Evolutionary conservation across 495 filamentous ascomycete genomes (phyloP), one percentile per base, ranked within the genome.

Genomic region (Jackrogersella multiformis): DNA sequence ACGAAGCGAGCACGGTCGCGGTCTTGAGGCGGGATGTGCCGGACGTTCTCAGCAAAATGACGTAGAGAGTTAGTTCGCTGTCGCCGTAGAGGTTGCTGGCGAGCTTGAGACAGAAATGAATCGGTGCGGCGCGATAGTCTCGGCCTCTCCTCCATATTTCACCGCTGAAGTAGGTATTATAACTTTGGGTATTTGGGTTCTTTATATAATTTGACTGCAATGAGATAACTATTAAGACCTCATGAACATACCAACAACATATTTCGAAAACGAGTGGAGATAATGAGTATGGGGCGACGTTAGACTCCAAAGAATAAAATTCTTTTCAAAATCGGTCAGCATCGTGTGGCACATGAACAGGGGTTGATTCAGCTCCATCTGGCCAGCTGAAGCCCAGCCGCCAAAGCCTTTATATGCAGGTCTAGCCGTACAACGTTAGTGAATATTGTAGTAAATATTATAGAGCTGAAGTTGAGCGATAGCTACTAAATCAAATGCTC

Each of bases 1-100:
- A 68, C 52, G 30, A 61, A 61, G 28, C 46, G 44, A 7, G 48
- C 52, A n/a, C 36, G 51, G 20, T 39, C 52, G n/a, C 52, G 52
- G 15, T 30, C 52, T n/a, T 44, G 56, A 28, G 44, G 36, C 2
- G 26, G 57, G n/a, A 57, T 23, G 39, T 62, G 56, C 12, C 56
- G 49, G 12, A 56, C 56, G 32, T 49, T 42, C 4, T 56, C 44
- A 6, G 64, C 9, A 49, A 45, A 53, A 6, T 53, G 57, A 18
- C 44, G 64, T 53, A 51, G 24, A 12, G 56, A 67, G 12, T 59
- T 28, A 4, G 34, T 59, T 45, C 39, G 49, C 21, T 4, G 20
- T 26, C 38, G 49, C 7, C 10, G 49, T 9, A 21, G 36, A 16
- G 64, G 23, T 15, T 30, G 21, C 13, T 46, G 36, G n/a, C 26